Conservation (phyloP, 495 filamentous ascomycete genomes). For the Tuber borchii region DNA sequence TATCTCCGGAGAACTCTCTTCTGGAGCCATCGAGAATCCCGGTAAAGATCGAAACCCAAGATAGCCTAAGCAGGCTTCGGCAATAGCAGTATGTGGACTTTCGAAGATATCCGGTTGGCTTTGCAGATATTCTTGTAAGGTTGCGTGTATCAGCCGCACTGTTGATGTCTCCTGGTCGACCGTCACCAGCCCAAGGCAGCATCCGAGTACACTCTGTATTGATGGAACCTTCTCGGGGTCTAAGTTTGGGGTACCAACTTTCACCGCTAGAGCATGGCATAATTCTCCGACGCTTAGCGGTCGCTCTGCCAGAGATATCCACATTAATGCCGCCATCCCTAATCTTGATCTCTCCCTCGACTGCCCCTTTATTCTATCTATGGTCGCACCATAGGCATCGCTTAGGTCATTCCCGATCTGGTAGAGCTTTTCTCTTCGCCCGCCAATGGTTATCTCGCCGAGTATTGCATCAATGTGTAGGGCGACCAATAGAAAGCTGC, state of each 20-base stretch:
- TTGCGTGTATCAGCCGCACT: too few species aligned
- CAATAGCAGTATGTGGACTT: too few species aligned
- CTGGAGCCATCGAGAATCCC: too few species aligned
- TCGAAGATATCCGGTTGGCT: too few species aligned
- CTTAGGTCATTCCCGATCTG: neutral
- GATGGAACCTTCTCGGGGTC: too few species aligned
- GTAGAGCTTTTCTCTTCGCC: neutral
- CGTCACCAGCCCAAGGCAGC: too few species aligned
- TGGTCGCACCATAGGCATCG: neutral
- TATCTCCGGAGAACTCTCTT: too few species aligned
- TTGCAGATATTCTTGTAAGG: too few species aligned
- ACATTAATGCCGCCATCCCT: neutral
- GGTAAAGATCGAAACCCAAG: too few species aligned
- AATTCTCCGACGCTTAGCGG: neutral
- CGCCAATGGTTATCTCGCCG: neutral
- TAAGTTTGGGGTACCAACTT: neutral
- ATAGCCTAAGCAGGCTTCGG: too few species aligned
- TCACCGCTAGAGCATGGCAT: neutral
- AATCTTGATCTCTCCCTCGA: neutral
- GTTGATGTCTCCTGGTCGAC: too few species aligned
- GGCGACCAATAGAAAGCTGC: neutral
- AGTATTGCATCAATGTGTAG: neutral
- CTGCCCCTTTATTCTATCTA: neutral
- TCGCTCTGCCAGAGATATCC: neutral
- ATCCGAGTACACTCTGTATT: too few species aligned